phyloP scores from a whole-genome alignment of 495 filamentous ascomycete species.

The Lentithecium fluviatile region DNA sequence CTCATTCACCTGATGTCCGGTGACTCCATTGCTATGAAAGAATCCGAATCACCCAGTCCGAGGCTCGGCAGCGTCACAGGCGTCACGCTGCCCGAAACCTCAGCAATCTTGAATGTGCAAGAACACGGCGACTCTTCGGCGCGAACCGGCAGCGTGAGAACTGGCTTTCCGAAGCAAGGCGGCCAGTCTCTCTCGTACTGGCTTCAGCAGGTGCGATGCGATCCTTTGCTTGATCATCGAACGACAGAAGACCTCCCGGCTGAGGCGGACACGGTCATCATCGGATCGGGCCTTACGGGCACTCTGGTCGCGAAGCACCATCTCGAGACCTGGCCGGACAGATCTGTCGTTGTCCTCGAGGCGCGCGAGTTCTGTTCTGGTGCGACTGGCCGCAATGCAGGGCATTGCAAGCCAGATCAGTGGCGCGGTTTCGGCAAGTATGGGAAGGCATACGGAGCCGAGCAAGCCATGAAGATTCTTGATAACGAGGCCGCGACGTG shows the following conservation, averaged over 20 bases:
- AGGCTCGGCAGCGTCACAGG: too few species aligned
- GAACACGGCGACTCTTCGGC: background rate
- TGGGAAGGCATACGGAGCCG: constrained; percentile 10
- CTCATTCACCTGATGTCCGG: too few species aligned
- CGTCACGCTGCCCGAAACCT: constrained; percentile 2
- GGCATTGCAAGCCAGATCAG: constrained; percentile 21
- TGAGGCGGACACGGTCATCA: constrained; percentile 8
- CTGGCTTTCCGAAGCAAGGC: constrained; percentile 16
- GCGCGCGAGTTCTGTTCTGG: constrained; percentile 24
- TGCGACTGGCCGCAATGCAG: constrained; percentile 22
- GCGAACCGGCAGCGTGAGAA: background rate
- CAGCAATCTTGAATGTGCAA: constrained; percentile 8
- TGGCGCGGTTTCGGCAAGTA: constrained; percentile 13
- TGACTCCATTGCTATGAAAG: too few species aligned
- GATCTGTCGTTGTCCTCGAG: constrained; percentile 10
- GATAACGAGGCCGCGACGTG: constrained; percentile 18
- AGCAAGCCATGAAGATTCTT: constrained; percentile 17
- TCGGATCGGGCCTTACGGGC: constrained; percentile 12
- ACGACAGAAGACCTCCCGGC: constrained; percentile 5
- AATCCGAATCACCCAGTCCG: too few species aligned
- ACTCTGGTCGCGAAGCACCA: constrained; percentile 16
- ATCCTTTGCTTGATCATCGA: constrained; percentile 15
- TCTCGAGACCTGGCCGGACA: constrained; percentile 8
- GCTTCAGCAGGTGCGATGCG: constrained; percentile 20
- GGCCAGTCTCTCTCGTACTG: constrained; percentile 19